Base-by-base conservation (phyloP, 192 early-diverging fungal genomes). In the Powellomyces hirtus region DNA sequence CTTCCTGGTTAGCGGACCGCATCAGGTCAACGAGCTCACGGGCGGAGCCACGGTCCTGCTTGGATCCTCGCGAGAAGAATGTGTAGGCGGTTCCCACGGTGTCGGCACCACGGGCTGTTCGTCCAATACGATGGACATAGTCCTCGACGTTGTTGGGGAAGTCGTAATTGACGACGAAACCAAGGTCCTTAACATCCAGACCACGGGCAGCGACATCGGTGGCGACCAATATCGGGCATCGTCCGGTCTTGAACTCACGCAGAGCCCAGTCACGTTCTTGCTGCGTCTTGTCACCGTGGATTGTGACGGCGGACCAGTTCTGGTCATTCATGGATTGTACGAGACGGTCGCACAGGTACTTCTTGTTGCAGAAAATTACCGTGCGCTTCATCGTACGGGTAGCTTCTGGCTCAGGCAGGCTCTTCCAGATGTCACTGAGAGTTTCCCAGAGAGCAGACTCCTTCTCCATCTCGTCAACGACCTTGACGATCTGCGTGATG, bases 251-350 rank as follows among this genome's bases (percentile, higher is more conserved):
- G 87, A 99, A 99, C 76, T 96, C 89, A 50, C 81, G 79, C 68
- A 99, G 86, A 5, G 94, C 95, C 93, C 92, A 94, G 77, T 98
- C 95, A 75, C 97, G 94, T 74, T 98, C 94, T 37, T 82, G 86
- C 81, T 99, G 97, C 35, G 86, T 88, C 77, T 97, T 98, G 81
- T 97, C 95, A 61, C 95, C 95, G 70, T 98, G 96, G 77, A 98
- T 96, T 42, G 93, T 95, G 52, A 96, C 76, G 0, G 94, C 95
- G 13, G 20, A n/a, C 64, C 64, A 66, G 52, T 66, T 66, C 36
- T 66, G 64, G 33, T 37, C 22, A 8, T 66, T 66, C 64, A 66
- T 66, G 20, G 50, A 33, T 11, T 56, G 91, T 83, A 56, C 38
- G 14, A 66, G 52, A 8, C 52, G 49, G 64, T 88, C 71, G 92